A percentile compares a stretch with the other conserved stretches of the same genome.
Evolutionary conservation across 768 basidiomycete species (phyloP).

Genomic region (Pseudohyphozyma bogoriensis): DNA sequence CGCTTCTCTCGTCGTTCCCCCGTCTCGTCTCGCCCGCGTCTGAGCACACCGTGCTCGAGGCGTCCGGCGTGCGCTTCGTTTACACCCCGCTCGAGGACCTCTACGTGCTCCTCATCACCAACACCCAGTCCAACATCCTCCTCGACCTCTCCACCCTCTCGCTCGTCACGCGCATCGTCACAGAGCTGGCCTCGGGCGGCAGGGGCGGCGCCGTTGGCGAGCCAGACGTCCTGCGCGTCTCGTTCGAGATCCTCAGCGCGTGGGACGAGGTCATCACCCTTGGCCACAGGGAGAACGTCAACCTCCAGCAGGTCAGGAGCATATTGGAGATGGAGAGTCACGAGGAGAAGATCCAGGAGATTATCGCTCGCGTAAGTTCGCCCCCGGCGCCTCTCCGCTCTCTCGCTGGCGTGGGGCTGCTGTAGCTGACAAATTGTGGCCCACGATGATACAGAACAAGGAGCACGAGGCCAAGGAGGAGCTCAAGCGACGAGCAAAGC

Average conservation of each 20-base stretch:
- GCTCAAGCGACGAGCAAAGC: slow-evolving; percentile 92
- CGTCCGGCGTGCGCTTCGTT: slow-evolving; percentile 32
- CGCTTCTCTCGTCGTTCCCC: slow-evolving; percentile 90
- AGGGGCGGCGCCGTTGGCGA: slow-evolving; percentile 61
- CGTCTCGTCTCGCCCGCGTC: slow-evolving; percentile 93
- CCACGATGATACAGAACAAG: slow-evolving; percentile 67
- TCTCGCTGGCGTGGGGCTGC: background rate
- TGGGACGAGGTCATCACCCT: slow-evolving; percentile 94
- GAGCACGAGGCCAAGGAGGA: slow-evolving; percentile 99
- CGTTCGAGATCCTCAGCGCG: slow-evolving; percentile 85
- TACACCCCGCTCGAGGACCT: slow-evolving; percentile 53
- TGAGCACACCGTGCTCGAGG: slow-evolving; percentile 40
- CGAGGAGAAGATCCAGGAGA: slow-evolving; percentile 75
- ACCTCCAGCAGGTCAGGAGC: slow-evolving; percentile 42
- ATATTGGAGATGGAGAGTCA: slow-evolving; percentile 46
- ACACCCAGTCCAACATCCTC: slow-evolving; percentile 96
- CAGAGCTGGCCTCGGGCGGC: slow-evolving; percentile 50
- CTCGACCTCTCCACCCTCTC: slow-evolving; percentile 92
- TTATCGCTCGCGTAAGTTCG: slow-evolving; percentile 72
- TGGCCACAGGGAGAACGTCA: slow-evolving; percentile 50
- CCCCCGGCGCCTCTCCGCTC: background rate
- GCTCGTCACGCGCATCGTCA: slow-evolving; percentile 85
- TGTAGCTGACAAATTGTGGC: no score
- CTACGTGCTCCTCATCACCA: slow-evolving; percentile 93
- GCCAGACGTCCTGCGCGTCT: slow-evolving; percentile 75